phyloP scores from a whole-genome alignment of 2,329 filamentous ascomycete species.

The Chaetomium olivaceum region DNA sequence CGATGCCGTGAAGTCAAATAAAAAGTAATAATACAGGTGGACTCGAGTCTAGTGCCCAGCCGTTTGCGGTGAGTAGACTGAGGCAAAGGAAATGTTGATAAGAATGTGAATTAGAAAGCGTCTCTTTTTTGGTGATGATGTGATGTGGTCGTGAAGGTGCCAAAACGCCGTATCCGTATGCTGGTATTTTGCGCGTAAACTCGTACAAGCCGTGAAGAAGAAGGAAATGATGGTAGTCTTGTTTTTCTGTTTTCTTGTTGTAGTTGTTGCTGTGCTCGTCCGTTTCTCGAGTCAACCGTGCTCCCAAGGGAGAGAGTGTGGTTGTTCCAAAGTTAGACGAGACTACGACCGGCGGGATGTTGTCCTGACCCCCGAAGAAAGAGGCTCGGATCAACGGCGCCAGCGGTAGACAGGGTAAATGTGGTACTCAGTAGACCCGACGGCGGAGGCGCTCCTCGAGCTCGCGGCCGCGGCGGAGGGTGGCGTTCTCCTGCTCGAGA shows the following conservation, averaged over 20 bases:
- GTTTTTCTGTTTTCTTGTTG: not conserved
- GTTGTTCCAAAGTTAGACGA: not conserved
- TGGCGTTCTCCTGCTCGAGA: slow-evolving; percentile 36
- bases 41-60: not conserved
- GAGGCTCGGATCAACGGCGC: not conserved
- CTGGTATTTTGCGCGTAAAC: not conserved
- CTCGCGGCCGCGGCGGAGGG: slow-evolving; percentile 33
- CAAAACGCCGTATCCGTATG: slow-evolving; percentile 1
- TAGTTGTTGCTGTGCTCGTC: not conserved
- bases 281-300: too few species aligned
- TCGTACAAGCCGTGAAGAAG: slow-evolving; percentile 1
- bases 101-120: not conserved
- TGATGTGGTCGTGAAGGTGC: not conserved
- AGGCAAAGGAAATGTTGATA: not conserved
- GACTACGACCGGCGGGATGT: too few species aligned
- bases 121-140: not conserved
- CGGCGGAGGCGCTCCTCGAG: slow-evolving; percentile 24
- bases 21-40: not conserved
- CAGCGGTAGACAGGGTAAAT: not conserved
- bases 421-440: not conserved
- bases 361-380: too few species aligned
- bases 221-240: not conserved
- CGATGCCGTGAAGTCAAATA: not conserved
- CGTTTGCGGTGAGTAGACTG: not conserved
- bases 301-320: too few species aligned